phyloP scores from a whole-genome alignment of 208 protist species.

The Tritrichomonas foetus region DNA sequence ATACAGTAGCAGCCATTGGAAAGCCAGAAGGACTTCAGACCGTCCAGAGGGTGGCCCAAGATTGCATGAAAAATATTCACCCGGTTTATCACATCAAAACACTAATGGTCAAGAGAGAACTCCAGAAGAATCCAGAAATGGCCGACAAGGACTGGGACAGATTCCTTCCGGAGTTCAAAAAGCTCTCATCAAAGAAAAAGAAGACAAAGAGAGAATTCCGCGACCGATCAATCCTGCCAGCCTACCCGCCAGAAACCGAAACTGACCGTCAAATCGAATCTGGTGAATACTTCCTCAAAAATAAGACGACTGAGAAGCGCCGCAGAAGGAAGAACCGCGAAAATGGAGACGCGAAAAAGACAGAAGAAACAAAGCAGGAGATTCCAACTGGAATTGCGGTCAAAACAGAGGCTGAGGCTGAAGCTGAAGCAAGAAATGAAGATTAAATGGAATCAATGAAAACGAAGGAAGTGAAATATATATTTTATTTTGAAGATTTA shows the following conservation, averaged over 20 bases:
- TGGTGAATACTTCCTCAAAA: slow-evolving; percentile 53
- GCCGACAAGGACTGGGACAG: slow-evolving; percentile 77
- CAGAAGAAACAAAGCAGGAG: too few species aligned
- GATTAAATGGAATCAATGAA: too few species aligned
- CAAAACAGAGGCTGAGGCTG: too few species aligned
- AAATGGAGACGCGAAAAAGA: too few species aligned
- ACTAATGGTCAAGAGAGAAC: slow-evolving; percentile 97
- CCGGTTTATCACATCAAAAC: slow-evolving; percentile 99
- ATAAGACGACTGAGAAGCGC: slow-evolving; percentile 23
- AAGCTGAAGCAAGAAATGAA: too few species aligned
- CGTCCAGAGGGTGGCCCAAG: slow-evolving; percentile 83
- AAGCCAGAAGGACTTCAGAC: neutral
- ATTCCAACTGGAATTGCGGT: too few species aligned
- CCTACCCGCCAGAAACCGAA: neutral
- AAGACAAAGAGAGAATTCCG: neutral
- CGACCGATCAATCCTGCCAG: neutral
- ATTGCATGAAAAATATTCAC: slow-evolving; percentile 99
- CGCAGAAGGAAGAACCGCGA: slow-evolving; percentile 38
- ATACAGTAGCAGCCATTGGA: slow-evolving; percentile 82
- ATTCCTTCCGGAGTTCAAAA: slow-evolving; percentile 93
- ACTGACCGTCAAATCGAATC: slow-evolving; percentile 50
- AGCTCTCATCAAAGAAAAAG: slow-evolving; percentile 40
- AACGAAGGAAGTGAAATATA: too few species aligned
- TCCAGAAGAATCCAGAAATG: slow-evolving; percentile 86
- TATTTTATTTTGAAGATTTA: too few species aligned